Percentiles rank a stretch among this genome's conserved stretches.
Evolutionary conservation across 805 yeast species (phyloP).

Genomic region (Kazachstania martiniae): DNA sequence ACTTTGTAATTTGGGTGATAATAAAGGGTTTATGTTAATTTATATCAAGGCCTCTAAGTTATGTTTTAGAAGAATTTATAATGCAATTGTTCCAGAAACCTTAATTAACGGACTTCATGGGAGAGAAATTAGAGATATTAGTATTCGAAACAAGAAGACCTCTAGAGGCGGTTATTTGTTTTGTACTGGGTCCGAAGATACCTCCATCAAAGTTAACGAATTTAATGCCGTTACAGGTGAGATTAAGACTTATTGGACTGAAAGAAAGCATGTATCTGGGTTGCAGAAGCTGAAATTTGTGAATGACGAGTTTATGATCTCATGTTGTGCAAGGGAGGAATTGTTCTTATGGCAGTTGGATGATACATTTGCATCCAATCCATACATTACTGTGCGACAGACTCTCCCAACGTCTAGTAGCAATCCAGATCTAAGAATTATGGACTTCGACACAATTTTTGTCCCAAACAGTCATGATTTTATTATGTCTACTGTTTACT

Average conservation of each 20-base stretch:
- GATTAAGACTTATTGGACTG: constrained; percentile 43
- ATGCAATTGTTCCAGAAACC: constrained; percentile 20
- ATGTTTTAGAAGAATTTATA: constrained; percentile 28
- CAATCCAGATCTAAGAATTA: constrained; percentile 77
- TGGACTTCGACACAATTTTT: constrained; percentile 61
- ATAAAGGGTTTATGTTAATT: constrained; percentile 34
- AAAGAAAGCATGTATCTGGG: constrained; percentile 82
- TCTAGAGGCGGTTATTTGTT: constrained; percentile 31
- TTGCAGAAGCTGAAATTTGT: constrained; percentile 64
- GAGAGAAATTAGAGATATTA: constrained; percentile 72
- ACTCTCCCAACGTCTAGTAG: constrained; percentile 44
- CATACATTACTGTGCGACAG: constrained; percentile 40
- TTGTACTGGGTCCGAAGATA: constrained; percentile 84
- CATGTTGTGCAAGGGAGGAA: constrained; percentile 83
- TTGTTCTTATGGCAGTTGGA: constrained; percentile 65
- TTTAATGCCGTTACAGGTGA: constrained; percentile 29
- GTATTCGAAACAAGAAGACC: constrained; percentile 34
- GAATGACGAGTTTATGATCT: constrained; percentile 35
- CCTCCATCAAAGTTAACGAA: constrained; percentile 53
- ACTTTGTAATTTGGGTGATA: constrained; percentile 24
- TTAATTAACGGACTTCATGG: constrained; percentile 74
- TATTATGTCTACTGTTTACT: constrained; percentile 58
- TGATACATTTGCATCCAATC: constrained; percentile 25
- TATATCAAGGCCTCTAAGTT: constrained; percentile 50
- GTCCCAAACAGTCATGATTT: constrained; percentile 18